phyloP scores from a whole-genome alignment of 108 stramenopile species.

The Cyclostephanos invisitatus region DNA sequence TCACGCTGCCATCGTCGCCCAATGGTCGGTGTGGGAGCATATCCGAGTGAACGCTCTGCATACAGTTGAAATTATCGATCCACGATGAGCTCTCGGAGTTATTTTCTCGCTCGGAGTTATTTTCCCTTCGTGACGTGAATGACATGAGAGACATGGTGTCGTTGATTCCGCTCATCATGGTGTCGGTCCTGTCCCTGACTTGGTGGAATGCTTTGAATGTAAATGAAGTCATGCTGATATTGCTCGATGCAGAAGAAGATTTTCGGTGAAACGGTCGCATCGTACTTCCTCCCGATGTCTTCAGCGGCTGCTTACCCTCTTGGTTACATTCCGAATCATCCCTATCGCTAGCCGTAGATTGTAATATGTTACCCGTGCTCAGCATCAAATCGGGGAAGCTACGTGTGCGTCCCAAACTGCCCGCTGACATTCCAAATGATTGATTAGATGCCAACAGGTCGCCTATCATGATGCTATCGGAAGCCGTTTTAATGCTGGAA shows the following conservation, averaged over 20 bases:
- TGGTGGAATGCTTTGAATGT: constrained; percentile 33
- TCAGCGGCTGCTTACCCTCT: constrained; percentile 3
- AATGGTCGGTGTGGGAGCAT: constrained; percentile 18
- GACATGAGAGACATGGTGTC: constrained; percentile 53
- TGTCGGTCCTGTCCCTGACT: constrained; percentile 30
- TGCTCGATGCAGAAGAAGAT: constrained; percentile 37
- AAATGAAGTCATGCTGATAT: constrained; percentile 25
- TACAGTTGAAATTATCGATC: constrained; percentile 42
- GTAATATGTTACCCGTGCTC: constrained; percentile 31
- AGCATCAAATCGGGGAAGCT: constrained; percentile 46
- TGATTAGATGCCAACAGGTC: constrained; percentile 3
- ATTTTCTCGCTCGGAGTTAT: constrained; percentile 15
- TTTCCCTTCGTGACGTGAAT: constrained; percentile 32
- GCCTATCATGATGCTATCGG: background rate
- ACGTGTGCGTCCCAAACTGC: constrained; percentile 16
- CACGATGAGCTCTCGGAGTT: constrained; percentile 20
- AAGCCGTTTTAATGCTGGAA: background rate
- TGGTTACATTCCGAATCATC: constrained; percentile 6
- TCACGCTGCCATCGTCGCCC: constrained; percentile 38
- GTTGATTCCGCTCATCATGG: constrained; percentile 32
- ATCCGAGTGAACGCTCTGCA: constrained; percentile 42
- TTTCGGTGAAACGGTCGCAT: constrained; percentile 14
- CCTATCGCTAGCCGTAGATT: constrained; percentile 18
- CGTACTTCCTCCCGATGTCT: constrained; percentile 20
- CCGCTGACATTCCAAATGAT: constrained; percentile 20